A percentile compares a stretch with the other conserved stretches of the same genome.
phyloP scores from a whole-genome alignment of 1,139 yeast genomes.

The Candida mesenterica region DNA sequence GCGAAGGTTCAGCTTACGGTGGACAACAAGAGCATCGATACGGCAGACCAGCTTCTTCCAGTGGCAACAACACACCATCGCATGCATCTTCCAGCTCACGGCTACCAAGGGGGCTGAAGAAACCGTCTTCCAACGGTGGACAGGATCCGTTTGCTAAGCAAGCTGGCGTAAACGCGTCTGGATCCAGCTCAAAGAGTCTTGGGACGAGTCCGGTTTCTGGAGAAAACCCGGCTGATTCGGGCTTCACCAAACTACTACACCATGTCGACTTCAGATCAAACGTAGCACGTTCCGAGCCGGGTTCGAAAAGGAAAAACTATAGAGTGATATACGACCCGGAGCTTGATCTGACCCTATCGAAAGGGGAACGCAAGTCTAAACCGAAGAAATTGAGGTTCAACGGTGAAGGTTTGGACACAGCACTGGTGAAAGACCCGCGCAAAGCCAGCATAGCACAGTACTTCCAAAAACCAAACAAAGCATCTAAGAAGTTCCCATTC shows the following conservation, averaged over 20 bases:
- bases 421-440: conserved; percentile 35
- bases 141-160: too few relatives aligned
- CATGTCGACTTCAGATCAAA: conserved; percentile 26
- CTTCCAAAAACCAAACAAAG: conserved; percentile 41
- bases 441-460: conserved; percentile 28
- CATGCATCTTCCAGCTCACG: conserved; percentile 1
- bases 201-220: conserved; percentile 39
- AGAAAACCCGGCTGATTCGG: conserved; percentile 30
- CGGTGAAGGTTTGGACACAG: conserved; percentile 26
- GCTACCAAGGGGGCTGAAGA: neutral
- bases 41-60: neutral
- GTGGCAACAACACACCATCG: too few relatives aligned
- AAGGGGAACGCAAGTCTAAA: conserved; percentile 36
- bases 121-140: too few relatives aligned
- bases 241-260: conserved; percentile 31
- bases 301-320: conserved; percentile 27
- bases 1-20: neutral
- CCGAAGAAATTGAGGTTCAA: conserved; percentile 36
- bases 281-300: conserved; percentile 14
- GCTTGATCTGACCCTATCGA: conserved; percentile 21
- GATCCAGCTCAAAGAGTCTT: neutral
- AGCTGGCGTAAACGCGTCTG: conserved; percentile 2
- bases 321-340: conserved; percentile 63
- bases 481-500: conserved; percentile 44
- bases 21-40: neutral